These are phyloP conservation scores for Populus nigra DNA, from an alignment of 345 rosid genomes.

Conservation along the genomic window DNA sequence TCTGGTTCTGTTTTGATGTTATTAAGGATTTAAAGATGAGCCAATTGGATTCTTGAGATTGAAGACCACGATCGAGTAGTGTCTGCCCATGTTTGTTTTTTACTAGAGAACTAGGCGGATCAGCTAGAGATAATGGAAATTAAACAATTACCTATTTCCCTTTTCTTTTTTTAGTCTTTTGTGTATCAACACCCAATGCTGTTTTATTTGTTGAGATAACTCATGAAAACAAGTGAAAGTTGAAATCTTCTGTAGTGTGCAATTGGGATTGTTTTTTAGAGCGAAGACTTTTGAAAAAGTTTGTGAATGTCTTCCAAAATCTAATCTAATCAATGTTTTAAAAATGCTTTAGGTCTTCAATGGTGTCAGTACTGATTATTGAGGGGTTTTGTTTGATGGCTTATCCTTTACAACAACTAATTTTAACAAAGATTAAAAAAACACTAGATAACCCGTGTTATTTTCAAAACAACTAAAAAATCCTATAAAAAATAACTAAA, in stretches of 20 bases:
- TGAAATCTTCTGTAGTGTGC: no score
- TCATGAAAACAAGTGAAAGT: no score
- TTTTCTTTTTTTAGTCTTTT: not conserved
- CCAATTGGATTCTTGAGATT: not conserved
- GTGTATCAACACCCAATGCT: no score
- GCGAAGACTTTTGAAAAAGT: not conserved
- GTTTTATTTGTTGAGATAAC: no score
- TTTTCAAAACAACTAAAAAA: no score
- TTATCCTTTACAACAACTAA: not conserved
- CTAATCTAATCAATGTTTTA: not conserved
- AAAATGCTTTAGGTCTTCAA: not conserved
- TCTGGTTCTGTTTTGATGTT: slow-evolving; percentile 40
- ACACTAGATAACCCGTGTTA: no score
- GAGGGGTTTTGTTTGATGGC: not conserved
- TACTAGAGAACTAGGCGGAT: no score
- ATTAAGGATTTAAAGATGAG: not conserved
- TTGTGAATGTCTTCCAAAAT: not conserved
- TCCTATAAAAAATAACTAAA: no score
- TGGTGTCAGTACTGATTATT: not conserved
- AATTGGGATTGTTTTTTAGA: not conserved
- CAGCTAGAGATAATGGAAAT: no score
- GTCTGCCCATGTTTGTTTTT: no score
- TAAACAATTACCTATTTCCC: not conserved
- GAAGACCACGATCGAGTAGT: no score
- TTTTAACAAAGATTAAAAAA: no score